A percentile compares a stretch with the other conserved stretches of the same genome.
phyloP scores from a whole-genome alignment of 78 protist genomes.

The Dictyostelium capitatum region DNA sequence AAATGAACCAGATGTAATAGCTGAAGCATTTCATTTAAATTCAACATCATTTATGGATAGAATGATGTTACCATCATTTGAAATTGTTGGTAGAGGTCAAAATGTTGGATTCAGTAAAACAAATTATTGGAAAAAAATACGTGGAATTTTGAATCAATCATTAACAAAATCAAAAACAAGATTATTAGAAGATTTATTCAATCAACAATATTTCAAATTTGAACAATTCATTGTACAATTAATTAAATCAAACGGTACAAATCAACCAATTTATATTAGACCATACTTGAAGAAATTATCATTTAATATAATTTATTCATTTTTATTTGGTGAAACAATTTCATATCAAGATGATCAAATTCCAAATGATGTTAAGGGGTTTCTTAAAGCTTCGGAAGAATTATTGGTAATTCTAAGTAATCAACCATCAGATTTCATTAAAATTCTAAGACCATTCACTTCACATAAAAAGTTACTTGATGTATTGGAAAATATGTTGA shows the following conservation, averaged over 20 bases:
- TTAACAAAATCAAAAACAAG: slow-evolving; percentile 41
- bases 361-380: background rate
- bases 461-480: background rate
- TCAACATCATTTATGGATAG: slow-evolving; percentile 17
- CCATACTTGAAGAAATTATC: slow-evolving; percentile 42
- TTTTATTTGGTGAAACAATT: slow-evolving; percentile 15
- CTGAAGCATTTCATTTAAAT: slow-evolving; percentile 8
- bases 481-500: background rate
- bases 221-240: background rate
- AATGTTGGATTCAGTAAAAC: slow-evolving; percentile 34
- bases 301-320: slow-evolving; percentile 38
- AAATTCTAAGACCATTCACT: slow-evolving; percentile 3
- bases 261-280: slow-evolving; percentile 17
- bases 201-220: slow-evolving; percentile 24
- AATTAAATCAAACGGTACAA: background rate
- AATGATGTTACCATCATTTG: slow-evolving; percentile 9
- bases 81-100: slow-evolving; percentile 40
- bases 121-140: slow-evolving; percentile 23
- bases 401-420: background rate
- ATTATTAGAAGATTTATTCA: slow-evolving; percentile 13
- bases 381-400: background rate
- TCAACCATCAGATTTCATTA: slow-evolving; percentile 44
- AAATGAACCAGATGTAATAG: slow-evolving; percentile 39
- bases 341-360: slow-evolving; percentile 8
- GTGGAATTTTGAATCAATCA: slow-evolving; percentile 11